Percentiles rank a stretch among this genome's conserved stretches.
phyloP scores from a whole-genome alignment of 306 rosid species.

The Malus sieversii region DNA sequence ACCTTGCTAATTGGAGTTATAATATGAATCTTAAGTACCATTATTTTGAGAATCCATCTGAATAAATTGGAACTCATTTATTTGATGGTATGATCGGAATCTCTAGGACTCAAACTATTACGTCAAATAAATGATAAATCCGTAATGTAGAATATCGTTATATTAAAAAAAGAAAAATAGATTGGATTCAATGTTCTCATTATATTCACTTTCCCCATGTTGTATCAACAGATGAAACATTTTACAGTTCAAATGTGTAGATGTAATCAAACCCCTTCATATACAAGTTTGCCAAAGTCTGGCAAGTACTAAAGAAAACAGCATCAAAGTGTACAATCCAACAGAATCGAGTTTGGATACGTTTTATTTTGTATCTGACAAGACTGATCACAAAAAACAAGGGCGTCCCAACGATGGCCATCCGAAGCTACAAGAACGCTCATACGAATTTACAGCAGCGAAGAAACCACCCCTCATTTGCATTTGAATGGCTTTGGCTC shows the following conservation, averaged over 20 bases:
- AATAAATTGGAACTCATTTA: no score
- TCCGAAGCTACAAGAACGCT: not conserved
- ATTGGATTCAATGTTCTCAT: not conserved
- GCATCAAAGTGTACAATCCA: slow-evolving; percentile 15
- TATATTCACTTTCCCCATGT: not conserved
- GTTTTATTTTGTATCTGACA: slow-evolving; percentile 5
- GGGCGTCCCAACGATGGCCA: not conserved
- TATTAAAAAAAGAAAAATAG: no score
- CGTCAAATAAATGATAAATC: not conserved
- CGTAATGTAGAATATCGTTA: not conserved
- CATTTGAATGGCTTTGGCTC: not conserved
- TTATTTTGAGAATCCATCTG: no score
- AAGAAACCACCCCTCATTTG: not conserved
- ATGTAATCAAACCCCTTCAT: not conserved
- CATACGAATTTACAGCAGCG: slow-evolving; percentile 12
- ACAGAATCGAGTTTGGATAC: not conserved
- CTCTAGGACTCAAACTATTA: no score
- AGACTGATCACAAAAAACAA: slow-evolving; percentile 9
- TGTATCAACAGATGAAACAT: not conserved
- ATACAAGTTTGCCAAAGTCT: slow-evolving; percentile 23
- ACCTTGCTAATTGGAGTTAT: no score
- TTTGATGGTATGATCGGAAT: no score
- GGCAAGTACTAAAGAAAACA: not conserved
- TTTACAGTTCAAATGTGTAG: not conserved
- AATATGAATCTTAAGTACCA: no score